Conservation (phyloP, 495 filamentous ascomycete genomes). For the Aspergillus sclerotioniger region DNA sequence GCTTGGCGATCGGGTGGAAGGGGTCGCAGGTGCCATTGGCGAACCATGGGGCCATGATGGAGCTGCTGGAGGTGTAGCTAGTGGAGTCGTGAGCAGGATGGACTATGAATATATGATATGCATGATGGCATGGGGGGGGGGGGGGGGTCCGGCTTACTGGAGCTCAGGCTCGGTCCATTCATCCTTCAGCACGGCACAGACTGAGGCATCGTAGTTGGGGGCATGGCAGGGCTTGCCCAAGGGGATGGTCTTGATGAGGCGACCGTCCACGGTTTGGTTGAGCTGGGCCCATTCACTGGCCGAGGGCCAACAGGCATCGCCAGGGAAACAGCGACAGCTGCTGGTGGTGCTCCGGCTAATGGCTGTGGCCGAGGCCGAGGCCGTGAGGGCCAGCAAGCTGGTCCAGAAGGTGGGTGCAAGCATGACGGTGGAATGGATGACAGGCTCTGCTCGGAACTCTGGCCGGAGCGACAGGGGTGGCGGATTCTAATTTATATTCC, state of each 20-base stretch:
- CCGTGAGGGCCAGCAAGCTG: constrained; percentile 9
- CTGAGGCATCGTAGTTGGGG: constrained; percentile 29
- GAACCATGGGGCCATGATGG: constrained; percentile 43
- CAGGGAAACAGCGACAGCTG: constrained; percentile 33
- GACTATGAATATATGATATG: too few relatives aligned
- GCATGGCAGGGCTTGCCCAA: constrained; percentile 47
- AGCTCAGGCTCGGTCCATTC: constrained; percentile 31
- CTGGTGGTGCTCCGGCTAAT: background rate
- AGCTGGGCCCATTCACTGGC: constrained; percentile 37
- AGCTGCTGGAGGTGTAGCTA: constrained; percentile 38
- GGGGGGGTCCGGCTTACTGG: constrained; percentile 26
- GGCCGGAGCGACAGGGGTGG: background rate
- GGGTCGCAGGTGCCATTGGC: constrained; percentile 55
- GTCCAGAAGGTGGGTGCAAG: constrained; percentile 1
- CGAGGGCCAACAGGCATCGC: constrained; percentile 48
- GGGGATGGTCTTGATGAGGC: constrained; percentile 46
- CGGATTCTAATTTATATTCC: background rate
- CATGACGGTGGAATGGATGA: background rate
- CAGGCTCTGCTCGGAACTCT: background rate
- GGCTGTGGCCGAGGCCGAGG: background rate
- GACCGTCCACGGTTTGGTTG: constrained; percentile 42
- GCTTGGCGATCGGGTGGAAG: constrained; percentile 43
- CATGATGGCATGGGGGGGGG: background rate
- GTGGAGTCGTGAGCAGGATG: background rate
- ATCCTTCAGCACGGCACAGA: constrained; percentile 27